phyloP scores from a whole-genome alignment of 306 rosid genomes.

The Spatholobus suberectus region DNA sequence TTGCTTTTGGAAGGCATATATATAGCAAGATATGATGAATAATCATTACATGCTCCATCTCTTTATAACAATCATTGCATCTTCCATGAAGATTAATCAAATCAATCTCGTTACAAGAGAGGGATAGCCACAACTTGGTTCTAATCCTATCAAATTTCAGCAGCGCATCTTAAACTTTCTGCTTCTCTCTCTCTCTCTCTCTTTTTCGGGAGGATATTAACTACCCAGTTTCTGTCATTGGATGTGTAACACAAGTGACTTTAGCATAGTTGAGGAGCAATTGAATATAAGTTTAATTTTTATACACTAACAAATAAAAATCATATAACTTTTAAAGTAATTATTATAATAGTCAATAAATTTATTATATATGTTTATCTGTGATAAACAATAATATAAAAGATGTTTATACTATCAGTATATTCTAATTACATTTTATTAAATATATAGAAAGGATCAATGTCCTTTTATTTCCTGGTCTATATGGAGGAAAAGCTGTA shows the following conservation, averaged over 20 bases:
- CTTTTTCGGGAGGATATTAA: background rate
- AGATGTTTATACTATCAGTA: background rate
- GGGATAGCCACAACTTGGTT: background rate
- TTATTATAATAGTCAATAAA: background rate
- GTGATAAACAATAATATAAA: background rate
- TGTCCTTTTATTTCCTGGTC: background rate
- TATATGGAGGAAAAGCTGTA: no score
- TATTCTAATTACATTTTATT: background rate
- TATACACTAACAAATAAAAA: background rate
- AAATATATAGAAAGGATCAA: background rate
- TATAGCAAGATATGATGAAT: background rate
- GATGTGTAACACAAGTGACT: background rate
- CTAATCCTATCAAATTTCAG: background rate
- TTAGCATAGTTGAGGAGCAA: background rate
- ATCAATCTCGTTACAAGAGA: background rate
- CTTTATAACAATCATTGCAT: constrained; percentile 22
- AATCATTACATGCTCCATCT: constrained; percentile 34
- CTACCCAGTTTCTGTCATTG: background rate
- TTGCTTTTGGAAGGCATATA: constrained; percentile 14
- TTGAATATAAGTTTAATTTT: background rate
- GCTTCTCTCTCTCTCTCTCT: no score
- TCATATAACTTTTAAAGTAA: background rate
- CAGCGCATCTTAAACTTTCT: background rate
- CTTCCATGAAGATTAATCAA: constrained; percentile 8
- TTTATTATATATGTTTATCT: background rate